phyloP scores from a whole-genome alignment of 2,329 filamentous ascomycete species.

The Penicillium sp. region DNA sequence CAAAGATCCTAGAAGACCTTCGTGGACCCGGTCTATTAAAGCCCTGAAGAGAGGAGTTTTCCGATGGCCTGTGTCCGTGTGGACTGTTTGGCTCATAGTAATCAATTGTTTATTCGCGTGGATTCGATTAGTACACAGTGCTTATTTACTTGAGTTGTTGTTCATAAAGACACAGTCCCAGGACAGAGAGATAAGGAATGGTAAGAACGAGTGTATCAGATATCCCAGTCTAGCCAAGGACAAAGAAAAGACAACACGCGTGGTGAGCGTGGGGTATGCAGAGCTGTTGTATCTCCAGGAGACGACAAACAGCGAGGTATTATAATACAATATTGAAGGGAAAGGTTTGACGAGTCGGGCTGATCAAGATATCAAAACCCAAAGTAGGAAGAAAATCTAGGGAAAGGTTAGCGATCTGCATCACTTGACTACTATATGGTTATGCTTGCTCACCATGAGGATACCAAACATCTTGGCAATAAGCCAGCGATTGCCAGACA shows the following conservation, averaged over 20 bases:
- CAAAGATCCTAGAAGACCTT: neutral
- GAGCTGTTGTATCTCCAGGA: conserved; percentile 27
- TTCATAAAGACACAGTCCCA: conserved; percentile 27
- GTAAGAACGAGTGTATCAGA: conserved; percentile 18
- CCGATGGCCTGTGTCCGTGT: neutral
- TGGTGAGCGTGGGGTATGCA: conserved; percentile 24
- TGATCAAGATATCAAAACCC: conserved; percentile 64
- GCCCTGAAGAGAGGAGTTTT: neutral
- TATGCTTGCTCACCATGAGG: conserved; percentile 65
- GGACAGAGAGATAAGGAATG: conserved; percentile 13
- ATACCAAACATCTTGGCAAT: conserved; percentile 82
- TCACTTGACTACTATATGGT: neutral
- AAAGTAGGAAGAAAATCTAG: conserved; percentile 77
- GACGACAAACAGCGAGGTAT: conserved; percentile 28
- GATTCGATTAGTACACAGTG: conserved; percentile 24
- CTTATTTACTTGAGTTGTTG: conserved; percentile 27
- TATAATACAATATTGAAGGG: conserved; percentile 38
- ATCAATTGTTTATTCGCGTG: neutral
- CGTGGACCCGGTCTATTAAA: neutral
- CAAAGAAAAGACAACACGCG: conserved; percentile 23
- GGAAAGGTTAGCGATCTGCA: conserved; percentile 7
- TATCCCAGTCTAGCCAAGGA: conserved; percentile 32
- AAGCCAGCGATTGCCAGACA: conserved; percentile 93
- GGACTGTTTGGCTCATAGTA: neutral
- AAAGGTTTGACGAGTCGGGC: conserved; percentile 18